A percentile compares a stretch with the other conserved stretches of the same genome.
These are phyloP conservation scores for Trichoderma harzianum DNA, from an alignment of 2,329 filamentous ascomycete genomes.

Conservation along the genomic window DNA sequence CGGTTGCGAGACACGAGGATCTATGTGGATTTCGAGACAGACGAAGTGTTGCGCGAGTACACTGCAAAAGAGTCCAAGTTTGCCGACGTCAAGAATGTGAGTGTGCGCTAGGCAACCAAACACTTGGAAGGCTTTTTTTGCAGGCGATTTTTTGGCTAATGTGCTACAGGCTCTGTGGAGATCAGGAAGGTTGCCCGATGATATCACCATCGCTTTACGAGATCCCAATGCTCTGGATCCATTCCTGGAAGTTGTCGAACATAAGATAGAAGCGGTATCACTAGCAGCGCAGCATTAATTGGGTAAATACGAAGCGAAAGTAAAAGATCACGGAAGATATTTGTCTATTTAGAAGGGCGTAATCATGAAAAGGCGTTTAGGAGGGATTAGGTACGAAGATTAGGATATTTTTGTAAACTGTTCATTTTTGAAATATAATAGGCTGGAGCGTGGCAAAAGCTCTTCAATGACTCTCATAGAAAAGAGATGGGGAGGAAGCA, in stretches of 20 bases:
- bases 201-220: conserved; percentile 71
- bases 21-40: conserved; percentile 81
- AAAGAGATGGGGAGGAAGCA: background rate
- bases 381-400: background rate
- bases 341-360: background rate
- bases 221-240: conserved; percentile 75
- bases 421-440: background rate
- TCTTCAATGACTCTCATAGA: background rate
- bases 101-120: background rate
- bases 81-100: conserved; percentile 67
- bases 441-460: background rate
- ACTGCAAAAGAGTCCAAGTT: conserved; percentile 82
- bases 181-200: conserved; percentile 59
- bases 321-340: background rate
- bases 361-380: conserved; percentile 2
- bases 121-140: background rate
- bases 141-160: background rate
- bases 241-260: conserved; percentile 67
- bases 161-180: conserved; percentile 45
- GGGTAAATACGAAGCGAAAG: background rate
- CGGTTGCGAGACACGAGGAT: conserved; percentile 85
- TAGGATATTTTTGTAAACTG: background rate
- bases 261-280: conserved; percentile 52
- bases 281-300: conserved; percentile 17
- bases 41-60: conserved; percentile 83